phyloP scores from a whole-genome alignment of 2,329 filamentous ascomycete genomes.

The Juglanconis oblonga region DNA sequence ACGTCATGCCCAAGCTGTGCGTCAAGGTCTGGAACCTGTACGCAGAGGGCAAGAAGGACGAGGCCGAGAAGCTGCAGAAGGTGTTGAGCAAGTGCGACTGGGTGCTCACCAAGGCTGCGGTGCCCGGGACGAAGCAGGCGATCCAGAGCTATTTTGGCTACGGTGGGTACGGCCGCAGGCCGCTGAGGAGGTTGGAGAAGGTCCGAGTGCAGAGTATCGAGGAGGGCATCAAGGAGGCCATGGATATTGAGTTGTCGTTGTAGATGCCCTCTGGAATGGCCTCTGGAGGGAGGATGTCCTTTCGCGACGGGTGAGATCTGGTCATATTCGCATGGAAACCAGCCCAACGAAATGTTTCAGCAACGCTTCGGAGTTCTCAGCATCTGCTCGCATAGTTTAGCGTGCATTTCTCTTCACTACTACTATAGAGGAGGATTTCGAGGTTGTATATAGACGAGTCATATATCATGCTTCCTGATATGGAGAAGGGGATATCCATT shows the following conservation, averaged over 20 bases:
- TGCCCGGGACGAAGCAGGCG: conserved; percentile 82
- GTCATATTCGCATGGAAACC: too few species aligned
- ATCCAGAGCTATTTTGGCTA: conserved; percentile 81
- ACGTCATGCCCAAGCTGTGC: conserved; percentile 80
- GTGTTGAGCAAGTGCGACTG: conserved; percentile 77
- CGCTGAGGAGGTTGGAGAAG: conserved; percentile 64
- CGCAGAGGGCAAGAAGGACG: conserved; percentile 67
- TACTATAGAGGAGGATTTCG: too few species aligned
- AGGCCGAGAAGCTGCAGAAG: conserved; percentile 74
- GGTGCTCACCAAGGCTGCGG: conserved; percentile 77
- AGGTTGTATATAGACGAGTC: too few species aligned
- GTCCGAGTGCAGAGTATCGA: conserved; percentile 51
- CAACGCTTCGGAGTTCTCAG: too few species aligned
- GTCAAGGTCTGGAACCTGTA: conserved; percentile 77
- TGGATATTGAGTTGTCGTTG: conserved; percentile 61
- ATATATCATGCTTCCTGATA: too few species aligned
- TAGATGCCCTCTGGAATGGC: too few species aligned
- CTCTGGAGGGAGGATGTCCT: too few species aligned
- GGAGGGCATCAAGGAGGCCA: conserved; percentile 59
- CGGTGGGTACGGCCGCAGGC: conserved; percentile 71
- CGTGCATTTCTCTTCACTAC: too few species aligned
- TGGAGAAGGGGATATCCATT: too few species aligned
- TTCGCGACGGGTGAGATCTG: too few species aligned
- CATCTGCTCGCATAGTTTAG: too few species aligned
- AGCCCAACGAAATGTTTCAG: too few species aligned